phyloP scores from a whole-genome alignment of 805 yeast species.

The Wickerhamomyces pijperi region DNA sequence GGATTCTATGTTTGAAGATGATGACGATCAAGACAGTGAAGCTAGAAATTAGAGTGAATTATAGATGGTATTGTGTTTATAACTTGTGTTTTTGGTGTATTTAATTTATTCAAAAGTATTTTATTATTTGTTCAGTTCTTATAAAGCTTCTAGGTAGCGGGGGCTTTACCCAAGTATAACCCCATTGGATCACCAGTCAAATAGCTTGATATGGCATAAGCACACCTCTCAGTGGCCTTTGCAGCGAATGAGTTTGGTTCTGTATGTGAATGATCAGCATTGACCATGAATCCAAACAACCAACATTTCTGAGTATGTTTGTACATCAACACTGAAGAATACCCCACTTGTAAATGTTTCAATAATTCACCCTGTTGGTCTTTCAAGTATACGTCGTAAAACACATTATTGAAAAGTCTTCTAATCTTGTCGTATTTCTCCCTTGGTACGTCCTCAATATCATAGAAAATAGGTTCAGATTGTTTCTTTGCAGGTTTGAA shows the following conservation, averaged over 20 bases:
- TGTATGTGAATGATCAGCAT: not conserved
- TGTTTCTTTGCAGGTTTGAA: not conserved
- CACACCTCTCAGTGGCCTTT: not conserved
- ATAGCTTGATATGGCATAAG: not conserved
- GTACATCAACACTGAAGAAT: not conserved
- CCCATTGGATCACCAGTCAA: not conserved
- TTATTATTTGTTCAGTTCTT: too few species aligned
- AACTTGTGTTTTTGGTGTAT: too few species aligned
- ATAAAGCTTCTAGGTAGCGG: too few species aligned
- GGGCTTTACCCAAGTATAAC: not conserved
- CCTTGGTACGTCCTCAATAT: not conserved
- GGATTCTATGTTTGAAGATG: constrained; percentile 36
- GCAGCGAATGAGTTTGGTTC: not conserved
- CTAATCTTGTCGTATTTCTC: not conserved
- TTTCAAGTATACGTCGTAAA: not conserved
- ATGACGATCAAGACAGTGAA: too few species aligned
- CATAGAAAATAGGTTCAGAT: not conserved
- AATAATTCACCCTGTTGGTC: not conserved
- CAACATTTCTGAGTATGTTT: not conserved
- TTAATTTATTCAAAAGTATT: too few species aligned
- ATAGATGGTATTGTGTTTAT: too few species aligned
- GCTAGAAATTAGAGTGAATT: too few species aligned
- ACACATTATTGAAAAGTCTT: not conserved
- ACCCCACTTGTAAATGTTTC: not conserved
- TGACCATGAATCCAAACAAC: not conserved